Conservation (phyloP, 2,329 filamentous ascomycete genomes). For the Mycosphaerella sp. region DNA sequence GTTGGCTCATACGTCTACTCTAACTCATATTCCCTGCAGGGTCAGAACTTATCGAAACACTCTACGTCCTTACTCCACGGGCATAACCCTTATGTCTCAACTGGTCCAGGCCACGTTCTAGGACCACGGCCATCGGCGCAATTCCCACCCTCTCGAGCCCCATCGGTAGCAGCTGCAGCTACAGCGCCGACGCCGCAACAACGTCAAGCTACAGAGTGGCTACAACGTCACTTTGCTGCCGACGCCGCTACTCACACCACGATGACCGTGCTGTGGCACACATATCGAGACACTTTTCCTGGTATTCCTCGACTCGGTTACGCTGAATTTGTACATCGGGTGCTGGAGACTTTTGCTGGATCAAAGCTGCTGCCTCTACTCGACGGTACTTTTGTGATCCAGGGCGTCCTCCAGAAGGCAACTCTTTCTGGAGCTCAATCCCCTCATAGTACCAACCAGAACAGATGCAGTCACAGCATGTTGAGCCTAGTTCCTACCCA, state of each 20-base stretch:
- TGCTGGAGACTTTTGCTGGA: neutral
- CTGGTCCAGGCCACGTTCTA: neutral
- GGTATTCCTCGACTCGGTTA: neutral
- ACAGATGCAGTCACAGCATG: too few species aligned
- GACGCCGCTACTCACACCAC: neutral
- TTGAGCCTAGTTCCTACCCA: too few species aligned
- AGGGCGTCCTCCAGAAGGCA: neutral
- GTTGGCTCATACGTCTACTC: too few species aligned
- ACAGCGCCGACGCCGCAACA: neutral
- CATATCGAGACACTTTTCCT: neutral
- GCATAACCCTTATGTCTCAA: neutral
- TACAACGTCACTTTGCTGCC: neutral
- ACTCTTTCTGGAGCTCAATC: neutral
- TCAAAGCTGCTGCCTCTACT: neutral
- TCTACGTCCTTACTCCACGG: too few species aligned
- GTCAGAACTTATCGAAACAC: too few species aligned
- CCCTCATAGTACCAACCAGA: too few species aligned
- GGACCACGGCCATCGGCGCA: neutral
- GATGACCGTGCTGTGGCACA: neutral
- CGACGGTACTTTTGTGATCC: neutral
- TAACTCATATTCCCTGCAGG: too few species aligned
- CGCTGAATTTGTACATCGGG: neutral
- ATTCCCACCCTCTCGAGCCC: neutral
- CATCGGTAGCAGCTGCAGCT: neutral
- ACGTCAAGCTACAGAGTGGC: neutral